Evolutionary conservation across 495 filamentous ascomycete species (phyloP), one percentile per base, ranked within the genome.

Genomic region (Podospora australis): DNA sequence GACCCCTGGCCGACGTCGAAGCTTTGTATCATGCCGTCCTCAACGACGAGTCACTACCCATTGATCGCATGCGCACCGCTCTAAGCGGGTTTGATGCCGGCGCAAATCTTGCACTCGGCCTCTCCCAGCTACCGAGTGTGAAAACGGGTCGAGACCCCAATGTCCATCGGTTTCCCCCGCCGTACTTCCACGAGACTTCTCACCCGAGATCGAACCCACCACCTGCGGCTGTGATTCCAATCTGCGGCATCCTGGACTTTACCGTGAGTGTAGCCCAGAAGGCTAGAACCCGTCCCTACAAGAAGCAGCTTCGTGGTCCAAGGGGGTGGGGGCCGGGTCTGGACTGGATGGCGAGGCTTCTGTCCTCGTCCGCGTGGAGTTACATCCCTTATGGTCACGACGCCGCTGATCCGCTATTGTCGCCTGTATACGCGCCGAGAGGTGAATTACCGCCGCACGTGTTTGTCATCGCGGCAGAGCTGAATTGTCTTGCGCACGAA

Each of bases 391-490:
- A 60, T 14, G 64, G 64, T 0, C 28, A 48, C 21, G 53, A 66
- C 20, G 29, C 56, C 10, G 36, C 52, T 1, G 58, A 69, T 10
- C 60, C 65, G 48, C 45, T 64, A 23, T 44, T 71, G 2, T 65
- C 60, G 5, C 60, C 68, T 0, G 44, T 48, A 19, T 68, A 59
- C 26, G 63, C 63, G 4, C 36, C 55, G 30, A 53, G 63, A 20
- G 54, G 48, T 4, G 49, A 54, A 5, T 51, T 70, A 13, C 65
- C 67, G 26, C 58, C 65, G 23, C 65, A 68, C 24, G 56, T 70
- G 2, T 66, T 79, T 68, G 62, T 81, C 70, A 49, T 83, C 64
- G 50, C 70, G 64, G 56, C 68, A 61, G 69, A 82, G 75, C 32
- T 78, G 57, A 52, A 83, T 40, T 63, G 63, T 25, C 55, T 70